Conservation (phyloP, 305 asterid species). For the Fraxinus xanthoxyloides region DNA sequence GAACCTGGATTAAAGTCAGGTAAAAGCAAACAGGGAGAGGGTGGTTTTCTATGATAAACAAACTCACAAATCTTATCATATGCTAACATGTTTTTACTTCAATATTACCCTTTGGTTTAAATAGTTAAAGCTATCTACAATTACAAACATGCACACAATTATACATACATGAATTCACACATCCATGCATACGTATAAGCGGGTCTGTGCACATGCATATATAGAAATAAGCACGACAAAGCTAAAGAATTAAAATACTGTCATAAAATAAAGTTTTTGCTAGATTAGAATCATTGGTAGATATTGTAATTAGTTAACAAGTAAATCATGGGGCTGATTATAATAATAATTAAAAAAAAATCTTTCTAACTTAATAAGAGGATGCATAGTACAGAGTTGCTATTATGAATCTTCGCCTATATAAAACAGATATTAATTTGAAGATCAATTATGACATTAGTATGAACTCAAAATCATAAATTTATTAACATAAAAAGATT, state of each 20-base stretch:
- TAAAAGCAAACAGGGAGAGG: slow-evolving; percentile 11
- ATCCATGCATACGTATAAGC: background rate
- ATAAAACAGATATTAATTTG: slow-evolving; percentile 3
- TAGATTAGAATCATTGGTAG: background rate
- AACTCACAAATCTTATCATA: slow-evolving; percentile 3
- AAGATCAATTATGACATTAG: background rate
- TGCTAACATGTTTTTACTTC: slow-evolving; percentile 11
- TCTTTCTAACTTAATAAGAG: background rate
- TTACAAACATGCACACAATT: background rate
- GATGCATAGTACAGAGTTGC: background rate
- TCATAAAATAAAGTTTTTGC: background rate
- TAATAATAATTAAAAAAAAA: background rate
- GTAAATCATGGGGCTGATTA: background rate
- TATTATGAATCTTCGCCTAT: background rate
- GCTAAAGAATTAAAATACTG: background rate
- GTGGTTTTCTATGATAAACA: slow-evolving; percentile 1
- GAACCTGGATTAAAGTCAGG: background rate
- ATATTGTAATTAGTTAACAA: background rate
- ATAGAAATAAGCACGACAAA: background rate
- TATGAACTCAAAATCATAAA: background rate
- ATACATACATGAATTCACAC: background rate
- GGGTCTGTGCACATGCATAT: background rate
- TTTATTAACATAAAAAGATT: background rate
- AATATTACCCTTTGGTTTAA: background rate
- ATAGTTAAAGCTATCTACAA: background rate